These are phyloP conservation scores for Monosporascus sp. DNA, from an alignment of 2,329 filamentous ascomycete genomes.

Conservation along the genomic window DNA sequence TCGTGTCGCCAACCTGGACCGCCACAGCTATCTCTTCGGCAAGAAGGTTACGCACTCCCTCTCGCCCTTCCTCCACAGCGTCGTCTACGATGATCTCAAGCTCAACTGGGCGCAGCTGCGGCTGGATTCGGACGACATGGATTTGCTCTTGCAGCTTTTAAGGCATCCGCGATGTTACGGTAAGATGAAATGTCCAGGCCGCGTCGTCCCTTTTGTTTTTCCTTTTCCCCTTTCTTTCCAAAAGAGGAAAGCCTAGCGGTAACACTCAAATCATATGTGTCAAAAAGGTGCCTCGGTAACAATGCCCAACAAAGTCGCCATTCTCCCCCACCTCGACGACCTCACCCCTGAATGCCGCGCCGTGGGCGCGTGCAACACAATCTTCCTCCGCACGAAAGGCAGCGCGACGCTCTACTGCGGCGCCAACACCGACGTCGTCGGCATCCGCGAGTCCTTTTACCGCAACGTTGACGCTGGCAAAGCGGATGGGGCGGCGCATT, in stretches of 20 bases:
- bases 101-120: constrained; percentile 48
- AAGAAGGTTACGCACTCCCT: constrained; percentile 51
- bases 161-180: constrained; percentile 59
- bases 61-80: constrained; percentile 50
- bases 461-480: constrained; percentile 38
- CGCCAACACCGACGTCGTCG: constrained; percentile 77
- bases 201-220: too few species aligned
- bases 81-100: constrained; percentile 47
- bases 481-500: constrained; percentile 31
- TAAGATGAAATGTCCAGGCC: constrained; percentile 20
- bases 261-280: background rate
- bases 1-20: constrained; percentile 25
- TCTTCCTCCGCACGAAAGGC: constrained; percentile 55
- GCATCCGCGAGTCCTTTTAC: constrained; percentile 68
- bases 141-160: constrained; percentile 45
- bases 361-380: constrained; percentile 76
- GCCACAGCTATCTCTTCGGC: constrained; percentile 53
- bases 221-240: too few species aligned
- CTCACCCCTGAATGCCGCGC: constrained; percentile 67
- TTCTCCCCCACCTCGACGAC: constrained; percentile 68
- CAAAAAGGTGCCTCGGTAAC: constrained; percentile 64
- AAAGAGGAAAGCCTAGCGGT: too few species aligned
- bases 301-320: constrained; percentile 79
- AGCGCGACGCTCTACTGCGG: constrained; percentile 57
- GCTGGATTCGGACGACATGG: constrained; percentile 48